phyloP scores from a whole-genome alignment of 2,329 filamentous ascomycete species.

The Alternaria arborescens region DNA sequence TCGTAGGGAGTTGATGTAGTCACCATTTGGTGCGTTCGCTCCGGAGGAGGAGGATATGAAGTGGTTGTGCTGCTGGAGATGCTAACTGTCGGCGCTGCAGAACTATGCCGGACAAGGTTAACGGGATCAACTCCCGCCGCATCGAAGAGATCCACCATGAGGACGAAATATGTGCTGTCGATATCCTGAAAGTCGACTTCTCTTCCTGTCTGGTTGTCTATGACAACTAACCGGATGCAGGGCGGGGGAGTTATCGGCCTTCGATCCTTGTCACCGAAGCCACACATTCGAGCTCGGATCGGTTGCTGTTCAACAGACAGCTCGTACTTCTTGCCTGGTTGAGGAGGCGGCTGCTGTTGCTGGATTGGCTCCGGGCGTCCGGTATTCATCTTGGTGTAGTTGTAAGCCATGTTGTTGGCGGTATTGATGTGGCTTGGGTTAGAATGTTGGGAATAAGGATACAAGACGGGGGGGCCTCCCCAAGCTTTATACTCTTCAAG shows the following conservation, averaged over 20 bases:
- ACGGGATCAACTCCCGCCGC: conserved; percentile 68
- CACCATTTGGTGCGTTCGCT: background rate
- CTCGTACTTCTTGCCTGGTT: conserved; percentile 52
- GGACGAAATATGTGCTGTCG: conserved; percentile 72
- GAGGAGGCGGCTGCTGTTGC: background rate
- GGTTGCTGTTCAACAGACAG: conserved; percentile 90
- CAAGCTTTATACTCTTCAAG: background rate
- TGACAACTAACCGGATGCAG: conserved; percentile 84
- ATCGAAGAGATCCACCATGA: conserved; percentile 75
- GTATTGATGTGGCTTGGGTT: background rate
- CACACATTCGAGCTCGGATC: conserved; percentile 94
- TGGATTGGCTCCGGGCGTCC: conserved; percentile 8
- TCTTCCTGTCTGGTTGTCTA: conserved; percentile 75
- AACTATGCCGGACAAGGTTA: conserved; percentile 73
- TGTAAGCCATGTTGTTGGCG: background rate
- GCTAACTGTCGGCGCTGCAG: conserved; percentile 69
- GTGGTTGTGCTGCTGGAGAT: conserved; percentile 83
- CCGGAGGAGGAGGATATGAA: conserved; percentile 66
- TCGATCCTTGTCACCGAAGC: conserved; percentile 98
- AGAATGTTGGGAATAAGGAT: background rate
- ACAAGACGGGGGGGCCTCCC: background rate
- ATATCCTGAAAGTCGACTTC: conserved; percentile 83
- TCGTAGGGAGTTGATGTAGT: conserved; percentile 46
- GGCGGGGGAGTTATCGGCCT: conserved; percentile 95
- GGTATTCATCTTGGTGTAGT: background rate